phyloP scores from a whole-genome alignment of 2,329 filamentous ascomycete species.

The Curvularia sp. region DNA sequence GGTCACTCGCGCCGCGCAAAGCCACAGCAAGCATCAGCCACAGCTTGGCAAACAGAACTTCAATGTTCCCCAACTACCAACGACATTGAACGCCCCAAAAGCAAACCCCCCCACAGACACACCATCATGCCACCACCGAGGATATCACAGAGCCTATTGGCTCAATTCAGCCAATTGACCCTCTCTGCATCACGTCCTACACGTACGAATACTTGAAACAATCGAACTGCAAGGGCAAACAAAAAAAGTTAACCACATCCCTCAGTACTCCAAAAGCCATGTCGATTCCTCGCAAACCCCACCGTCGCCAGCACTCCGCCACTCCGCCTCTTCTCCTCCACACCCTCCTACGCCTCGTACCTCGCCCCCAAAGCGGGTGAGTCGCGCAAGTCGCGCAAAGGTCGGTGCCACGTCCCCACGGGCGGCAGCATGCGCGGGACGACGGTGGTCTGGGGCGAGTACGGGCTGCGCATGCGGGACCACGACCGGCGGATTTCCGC shows the following conservation, averaged over 20 bases:
- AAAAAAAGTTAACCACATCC: background rate
- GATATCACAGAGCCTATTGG: slow-evolving; percentile 45
- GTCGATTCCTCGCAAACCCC: slow-evolving; percentile 48
- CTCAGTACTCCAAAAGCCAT: slow-evolving; percentile 29
- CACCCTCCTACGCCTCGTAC: slow-evolving; percentile 71
- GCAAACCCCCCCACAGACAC: slow-evolving; percentile 3
- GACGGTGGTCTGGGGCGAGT: slow-evolving; percentile 95
- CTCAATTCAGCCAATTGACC: slow-evolving; percentile 45
- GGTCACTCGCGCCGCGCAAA: background rate
- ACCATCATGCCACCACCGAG: slow-evolving; percentile 52
- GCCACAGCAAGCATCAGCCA: slow-evolving; percentile 15
- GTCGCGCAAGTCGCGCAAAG: slow-evolving; percentile 87
- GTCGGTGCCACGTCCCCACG: slow-evolving; percentile 83
- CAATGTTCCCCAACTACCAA: slow-evolving; percentile 15
- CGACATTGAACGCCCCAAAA: slow-evolving; percentile 1
- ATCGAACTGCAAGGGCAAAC: too few species aligned
- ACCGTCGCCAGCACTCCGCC: background rate
- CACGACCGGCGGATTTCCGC: slow-evolving; percentile 91
- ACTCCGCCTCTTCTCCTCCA: slow-evolving; percentile 75
- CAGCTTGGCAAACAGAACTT: slow-evolving; percentile 40
- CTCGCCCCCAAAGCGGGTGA: slow-evolving; percentile 81
- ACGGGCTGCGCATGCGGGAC: slow-evolving; percentile 90
- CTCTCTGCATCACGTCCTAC: slow-evolving; percentile 33
- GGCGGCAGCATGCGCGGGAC: slow-evolving; percentile 92
- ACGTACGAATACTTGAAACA: too few species aligned